A percentile compares a stretch with the other conserved stretches of the same genome.
phyloP scores from a whole-genome alignment of 306 rosid genomes.

The Albizia julibrissin region DNA sequence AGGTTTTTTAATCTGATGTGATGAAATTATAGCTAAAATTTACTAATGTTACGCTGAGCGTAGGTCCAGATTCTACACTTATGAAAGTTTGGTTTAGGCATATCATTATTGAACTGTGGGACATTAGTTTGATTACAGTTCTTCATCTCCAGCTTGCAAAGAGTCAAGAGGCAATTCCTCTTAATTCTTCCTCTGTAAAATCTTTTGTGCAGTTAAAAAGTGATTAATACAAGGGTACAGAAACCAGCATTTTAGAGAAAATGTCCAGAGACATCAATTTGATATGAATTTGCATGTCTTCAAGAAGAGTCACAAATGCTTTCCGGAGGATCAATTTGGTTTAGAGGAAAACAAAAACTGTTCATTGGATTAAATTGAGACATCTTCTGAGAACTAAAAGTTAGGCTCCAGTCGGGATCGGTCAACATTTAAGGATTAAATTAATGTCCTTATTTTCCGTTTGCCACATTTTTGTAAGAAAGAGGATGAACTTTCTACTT shows the following conservation, averaged over 20 bases:
- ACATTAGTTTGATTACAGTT: too few relatives aligned
- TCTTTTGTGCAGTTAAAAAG: background rate
- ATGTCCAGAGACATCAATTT: too few relatives aligned
- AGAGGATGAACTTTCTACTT: too few relatives aligned
- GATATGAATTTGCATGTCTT: background rate
- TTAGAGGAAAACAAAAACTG: too few relatives aligned
- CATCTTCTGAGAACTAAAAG: background rate
- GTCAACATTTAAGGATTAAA: background rate
- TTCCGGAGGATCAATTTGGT: background rate
- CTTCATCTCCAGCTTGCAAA: too few relatives aligned
- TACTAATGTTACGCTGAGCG: background rate
- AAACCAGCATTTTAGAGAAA: too few relatives aligned
- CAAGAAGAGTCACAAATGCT: background rate
- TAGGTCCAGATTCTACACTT: too few relatives aligned
- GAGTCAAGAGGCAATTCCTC: background rate
- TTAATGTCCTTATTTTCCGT: too few relatives aligned
- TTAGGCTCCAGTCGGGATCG: background rate
- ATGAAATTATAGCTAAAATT: background rate
- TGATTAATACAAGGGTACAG: too few relatives aligned
- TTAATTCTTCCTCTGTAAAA: background rate
- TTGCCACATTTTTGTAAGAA: too few relatives aligned
- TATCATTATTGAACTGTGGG: too few relatives aligned
- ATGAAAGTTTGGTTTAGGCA: too few relatives aligned
- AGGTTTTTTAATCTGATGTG: background rate
- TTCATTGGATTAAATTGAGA: background rate